Evolutionary conservation across 1,139 yeast species (phyloP), one percentile per base, ranked within the genome.

Genomic region (Lizanozyma gosingica): DNA sequence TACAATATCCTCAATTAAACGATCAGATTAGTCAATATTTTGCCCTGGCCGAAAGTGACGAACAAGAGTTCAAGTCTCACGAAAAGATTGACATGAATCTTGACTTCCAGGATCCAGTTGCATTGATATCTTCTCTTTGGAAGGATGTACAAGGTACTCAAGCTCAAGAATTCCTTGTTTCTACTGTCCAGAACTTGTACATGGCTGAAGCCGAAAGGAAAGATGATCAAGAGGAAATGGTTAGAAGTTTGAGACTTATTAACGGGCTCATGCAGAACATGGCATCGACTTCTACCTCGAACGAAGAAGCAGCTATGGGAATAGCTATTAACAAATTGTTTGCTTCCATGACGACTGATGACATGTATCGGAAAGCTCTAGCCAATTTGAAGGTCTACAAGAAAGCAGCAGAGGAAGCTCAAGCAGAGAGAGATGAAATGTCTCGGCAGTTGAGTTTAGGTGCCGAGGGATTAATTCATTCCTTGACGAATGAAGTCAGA

Each of bases 311-410:
- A 6, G 85, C 88, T 4, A 73, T 88, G 52, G 87, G 85, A 40
- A 79, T 87, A 48, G 90, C 95, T 1, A 84, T 92, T 35, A 94
- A 87, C 53, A 71, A 83, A 46, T 69, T 92, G 41, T 73, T 79
- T 45, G 79, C 87, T 40, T 75, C 88, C n/a, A 73, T 90, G 59
- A 82, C 82, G 50, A 86, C 96, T 0, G 98, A 92, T 59, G 96
- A 88, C 45, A 84, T 83, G 59, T 96, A 95, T 16, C 70, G 84
- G 41, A 73, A 82, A 43, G 95, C 96, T 0, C 67, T 83, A 41
- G 61, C 73, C 37, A 97, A 90, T 48, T 80, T 83, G 15, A 80
- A 80, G 47, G 80, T 75, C 22, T 63, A 82, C 36, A 76, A 76
- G 37, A 80, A 77, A 50, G 69, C 73, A 35, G 84, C 86, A 0